Percentiles rank a stretch among this genome's conserved stretches.
phyloP scores from a whole-genome alignment of 805 yeast genomes.

The Ogataea ganodermae region DNA sequence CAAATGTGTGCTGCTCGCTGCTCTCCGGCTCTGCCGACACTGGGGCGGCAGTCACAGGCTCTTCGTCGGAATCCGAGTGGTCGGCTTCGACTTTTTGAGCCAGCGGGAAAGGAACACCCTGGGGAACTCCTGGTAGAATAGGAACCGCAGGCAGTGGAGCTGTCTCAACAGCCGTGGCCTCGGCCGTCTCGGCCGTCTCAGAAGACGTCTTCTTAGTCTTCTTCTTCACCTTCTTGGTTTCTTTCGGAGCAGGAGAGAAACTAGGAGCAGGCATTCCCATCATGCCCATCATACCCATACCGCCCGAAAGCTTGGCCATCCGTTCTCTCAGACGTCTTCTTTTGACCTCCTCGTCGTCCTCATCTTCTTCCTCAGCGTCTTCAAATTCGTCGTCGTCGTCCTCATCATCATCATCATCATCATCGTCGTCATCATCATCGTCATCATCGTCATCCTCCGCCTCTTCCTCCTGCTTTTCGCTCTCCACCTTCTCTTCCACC shows the following conservation, averaged over 20 bases:
- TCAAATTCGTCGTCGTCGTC: conserved; percentile 52
- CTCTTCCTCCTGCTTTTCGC: conserved; percentile 12
- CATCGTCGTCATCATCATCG: conserved; percentile 33
- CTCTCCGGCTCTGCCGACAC: conserved; percentile 9
- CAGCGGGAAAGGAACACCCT: conserved; percentile 8
- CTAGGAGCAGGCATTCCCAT: conserved; percentile 51
- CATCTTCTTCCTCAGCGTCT: conserved; percentile 56
- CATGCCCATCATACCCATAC: conserved; percentile 77
- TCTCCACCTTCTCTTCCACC: conserved; percentile 25
- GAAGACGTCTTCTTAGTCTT: conserved; percentile 19
- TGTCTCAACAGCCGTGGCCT: conserved; percentile 34
- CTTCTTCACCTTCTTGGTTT: conserved; percentile 29
- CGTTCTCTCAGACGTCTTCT: conserved; percentile 81
- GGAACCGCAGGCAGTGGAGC: conserved; percentile 44
- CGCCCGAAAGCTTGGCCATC: conserved; percentile 95
- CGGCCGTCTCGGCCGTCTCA: conserved; percentile 21
- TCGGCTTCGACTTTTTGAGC: not conserved
- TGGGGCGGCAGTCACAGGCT: conserved; percentile 6
- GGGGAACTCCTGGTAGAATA: conserved; percentile 23
- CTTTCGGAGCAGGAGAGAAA: conserved; percentile 25
- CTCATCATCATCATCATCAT: conserved; percentile 36
- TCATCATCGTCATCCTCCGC: conserved; percentile 34
- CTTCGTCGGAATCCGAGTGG: conserved; percentile 8
- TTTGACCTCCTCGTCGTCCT: conserved; percentile 74
- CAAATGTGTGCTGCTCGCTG: conserved; percentile 7